Conservation (phyloP, 768 basidiomycete genomes). For the Termitomyces sp. region DNA sequence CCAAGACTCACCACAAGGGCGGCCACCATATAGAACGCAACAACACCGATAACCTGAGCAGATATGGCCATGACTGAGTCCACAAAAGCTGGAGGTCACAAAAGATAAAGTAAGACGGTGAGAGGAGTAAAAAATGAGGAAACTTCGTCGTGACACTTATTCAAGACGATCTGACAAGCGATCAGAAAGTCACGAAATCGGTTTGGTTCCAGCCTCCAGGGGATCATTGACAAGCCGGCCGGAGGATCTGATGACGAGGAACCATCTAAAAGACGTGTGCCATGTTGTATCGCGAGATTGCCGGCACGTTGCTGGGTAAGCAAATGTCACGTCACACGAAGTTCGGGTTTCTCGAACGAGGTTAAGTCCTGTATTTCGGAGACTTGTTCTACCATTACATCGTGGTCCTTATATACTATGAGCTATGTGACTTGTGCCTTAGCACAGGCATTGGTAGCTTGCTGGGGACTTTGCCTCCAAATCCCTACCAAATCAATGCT, state of each 20-base stretch:
- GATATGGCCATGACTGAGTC: slow-evolving; percentile 13
- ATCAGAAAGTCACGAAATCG: neutral
- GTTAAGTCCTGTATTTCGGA: no score
- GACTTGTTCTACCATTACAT: no score
- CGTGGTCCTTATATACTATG: no score
- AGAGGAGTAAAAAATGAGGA: neutral
- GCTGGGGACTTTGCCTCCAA: no score
- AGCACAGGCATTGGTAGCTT: no score
- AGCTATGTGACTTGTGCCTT: no score
- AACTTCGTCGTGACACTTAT: no score
- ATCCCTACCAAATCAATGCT: no score
- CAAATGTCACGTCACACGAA: no score
- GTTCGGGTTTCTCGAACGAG: no score
- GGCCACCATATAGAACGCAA: slow-evolving; percentile 63
- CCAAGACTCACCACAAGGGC: slow-evolving; percentile 54
- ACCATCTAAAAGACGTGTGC: neutral
- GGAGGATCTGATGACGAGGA: neutral
- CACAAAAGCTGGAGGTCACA: neutral
- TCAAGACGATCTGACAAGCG: neutral
- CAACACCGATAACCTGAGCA: slow-evolving; percentile 28
- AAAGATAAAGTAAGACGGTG: neutral
- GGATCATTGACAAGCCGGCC: neutral
- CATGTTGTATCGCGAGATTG: no score
- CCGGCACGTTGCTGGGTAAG: no score
- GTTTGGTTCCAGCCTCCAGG: neutral